A percentile compares a stretch with the other conserved stretches of the same genome.
These are phyloP conservation scores for Blumeria hordei DNA, from an alignment of 2,329 filamentous ascomycete species.

Conservation along the genomic window DNA sequence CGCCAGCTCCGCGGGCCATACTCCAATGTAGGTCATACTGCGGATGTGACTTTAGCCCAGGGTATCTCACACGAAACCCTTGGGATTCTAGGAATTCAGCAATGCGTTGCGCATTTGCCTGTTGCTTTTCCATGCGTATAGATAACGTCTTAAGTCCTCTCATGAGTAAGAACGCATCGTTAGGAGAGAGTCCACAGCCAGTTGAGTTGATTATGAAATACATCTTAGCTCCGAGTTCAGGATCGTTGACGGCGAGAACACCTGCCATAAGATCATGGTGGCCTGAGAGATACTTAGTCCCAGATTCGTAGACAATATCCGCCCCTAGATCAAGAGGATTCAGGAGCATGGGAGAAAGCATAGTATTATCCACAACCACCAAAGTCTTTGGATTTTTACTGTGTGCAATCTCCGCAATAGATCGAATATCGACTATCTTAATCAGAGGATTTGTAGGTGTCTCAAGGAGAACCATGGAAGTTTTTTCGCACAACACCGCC, in stretches of 20 bases:
- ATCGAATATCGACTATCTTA: constrained; percentile 82
- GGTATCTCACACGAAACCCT: constrained; percentile 89
- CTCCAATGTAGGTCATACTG: constrained; percentile 93
- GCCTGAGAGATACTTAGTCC: constrained; percentile 91
- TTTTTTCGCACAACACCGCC: constrained; percentile 49
- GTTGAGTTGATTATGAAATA: constrained; percentile 96
- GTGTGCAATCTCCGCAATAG: constrained; percentile 56
- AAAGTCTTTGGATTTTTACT: constrained; percentile 53
- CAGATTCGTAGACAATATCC: constrained; percentile 91
- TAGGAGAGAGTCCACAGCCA: constrained; percentile 79
- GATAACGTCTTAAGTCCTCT: constrained; percentile 89
- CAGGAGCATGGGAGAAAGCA: constrained; percentile 85
- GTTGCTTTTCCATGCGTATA: constrained; percentile 97
- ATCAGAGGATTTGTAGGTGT: constrained; percentile 95
- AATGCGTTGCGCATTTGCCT: constrained; percentile 72
- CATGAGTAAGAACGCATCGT: constrained; percentile 89
- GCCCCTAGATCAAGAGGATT: constrained; percentile 88
- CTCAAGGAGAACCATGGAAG: constrained; percentile 85
- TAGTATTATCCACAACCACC: constrained; percentile 93
- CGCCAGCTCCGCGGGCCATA: constrained; percentile 81
- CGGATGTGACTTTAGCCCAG: constrained; percentile 78
- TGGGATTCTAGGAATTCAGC: constrained; percentile 76
- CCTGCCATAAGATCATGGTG: constrained; percentile 99
- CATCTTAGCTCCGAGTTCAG: constrained; percentile 59
- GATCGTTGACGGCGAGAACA: constrained; percentile 76